Base-by-base conservation (phyloP, 2,329 filamentous ascomycete genomes). In the Dichotomopilus funicola region DNA sequence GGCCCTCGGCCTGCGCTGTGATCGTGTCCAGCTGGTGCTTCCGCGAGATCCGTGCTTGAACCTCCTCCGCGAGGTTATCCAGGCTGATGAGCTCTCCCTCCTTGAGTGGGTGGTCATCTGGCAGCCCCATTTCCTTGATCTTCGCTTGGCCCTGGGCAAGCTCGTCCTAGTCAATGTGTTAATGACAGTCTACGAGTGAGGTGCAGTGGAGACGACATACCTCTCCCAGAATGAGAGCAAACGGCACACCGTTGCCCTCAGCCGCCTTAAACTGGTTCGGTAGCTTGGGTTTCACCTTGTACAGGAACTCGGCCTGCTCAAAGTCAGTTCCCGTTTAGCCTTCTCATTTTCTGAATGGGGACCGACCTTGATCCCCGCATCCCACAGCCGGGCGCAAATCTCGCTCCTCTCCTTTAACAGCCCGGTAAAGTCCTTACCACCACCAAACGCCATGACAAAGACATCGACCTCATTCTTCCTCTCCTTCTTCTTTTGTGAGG, bases 391-490 rank as follows among this genome's bases (percentile, higher is more conserved):
- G 33, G 60, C 48, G 35, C 60, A 62, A 43, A 62, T 49, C 33
- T 62, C 54, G 46, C 61, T 64, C 46, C 62, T 57, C 58, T 96
- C 88, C 63, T 85, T 85, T 51, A 95, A 73, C 60, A 95, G 76
- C 38, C 89, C 89, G 12, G 80, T 86, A 71, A 91, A 92, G 19
- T 85, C 88, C 72, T 91, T 92, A 52, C 89, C 88, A 51, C 89
- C 88, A 53, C 90, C 91, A 67, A 96, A 91, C 0, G 91, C 91
- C 91, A 97, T 97, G 66, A 97, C 87, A 72, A 85, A 96, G 46
- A 91, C 91, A 67, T 97, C 91, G 2, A 91, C 86, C 64, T 94
- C 88, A 66, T 86, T 90, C 61, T 79, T 78, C 60, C 88, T 77
- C 51, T 55, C 53, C 47, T 60, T 59, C 56, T 80, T 78, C 56